A percentile compares a stretch with the other conserved stretches of the same genome.
Conservation (phyloP, 805 yeast species). For the Ogataea degrootiae region DNA sequence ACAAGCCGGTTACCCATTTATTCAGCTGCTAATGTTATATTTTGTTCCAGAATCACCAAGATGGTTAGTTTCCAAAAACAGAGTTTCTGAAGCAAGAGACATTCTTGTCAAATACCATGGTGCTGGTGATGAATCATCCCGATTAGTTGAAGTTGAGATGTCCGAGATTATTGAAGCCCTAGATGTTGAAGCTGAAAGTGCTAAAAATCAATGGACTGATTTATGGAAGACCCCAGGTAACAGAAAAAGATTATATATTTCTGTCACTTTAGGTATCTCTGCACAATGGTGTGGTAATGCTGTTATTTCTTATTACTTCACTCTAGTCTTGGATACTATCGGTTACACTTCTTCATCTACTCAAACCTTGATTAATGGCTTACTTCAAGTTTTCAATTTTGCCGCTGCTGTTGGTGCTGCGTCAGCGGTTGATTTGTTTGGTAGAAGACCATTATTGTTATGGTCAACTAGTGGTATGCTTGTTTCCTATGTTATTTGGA, state of each 20-base stretch:
- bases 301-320: too few species aligned
- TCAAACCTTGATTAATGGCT: constrained; percentile 47
- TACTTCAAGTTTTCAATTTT: constrained; percentile 43
- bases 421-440: constrained; percentile 25
- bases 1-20: constrained; percentile 44
- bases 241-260: constrained; percentile 33
- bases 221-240: constrained; percentile 31
- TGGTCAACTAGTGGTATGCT: constrained; percentile 33
- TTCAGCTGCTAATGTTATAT: constrained; percentile 33
- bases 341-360: too few species aligned
- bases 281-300: constrained; percentile 43
- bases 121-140: constrained; percentile 29
- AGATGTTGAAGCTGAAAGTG: constrained; percentile 31
- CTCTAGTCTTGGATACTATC: too few species aligned
- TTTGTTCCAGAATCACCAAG: constrained; percentile 44
- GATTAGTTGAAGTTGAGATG: constrained; percentile 33
- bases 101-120: constrained; percentile 9
- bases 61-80: constrained; percentile 34
- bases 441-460: constrained; percentile 34
- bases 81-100: constrained; percentile 30
- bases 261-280: constrained; percentile 25
- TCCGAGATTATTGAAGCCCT: constrained; percentile 28
- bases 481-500: constrained; percentile 37
- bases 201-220: constrained; percentile 30
- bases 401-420: constrained; percentile 26